Conservation (phyloP, 1,284 basidiomycete genomes). For the Pascua guehoae region DNA sequence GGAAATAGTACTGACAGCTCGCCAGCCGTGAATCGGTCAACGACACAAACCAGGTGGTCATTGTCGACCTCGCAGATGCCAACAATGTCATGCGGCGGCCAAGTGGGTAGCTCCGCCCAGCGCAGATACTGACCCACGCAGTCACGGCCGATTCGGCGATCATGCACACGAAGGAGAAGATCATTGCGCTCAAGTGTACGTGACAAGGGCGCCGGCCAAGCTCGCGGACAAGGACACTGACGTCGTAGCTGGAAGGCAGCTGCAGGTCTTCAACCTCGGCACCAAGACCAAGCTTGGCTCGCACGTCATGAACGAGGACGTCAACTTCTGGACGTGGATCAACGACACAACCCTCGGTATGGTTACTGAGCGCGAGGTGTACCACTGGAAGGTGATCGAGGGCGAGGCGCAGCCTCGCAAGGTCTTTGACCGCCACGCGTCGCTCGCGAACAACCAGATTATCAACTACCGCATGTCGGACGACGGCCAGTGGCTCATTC, state of each 20-base stretch:
- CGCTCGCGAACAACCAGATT: constrained; percentile 91
- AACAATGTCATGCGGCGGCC: constrained; percentile 95
- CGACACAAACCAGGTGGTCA: constrained; percentile 93
- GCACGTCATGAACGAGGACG: constrained; percentile 88
- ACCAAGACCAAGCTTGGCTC: constrained; percentile 97
- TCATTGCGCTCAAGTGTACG: constrained; percentile 89
- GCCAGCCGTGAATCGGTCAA: constrained; percentile 43
- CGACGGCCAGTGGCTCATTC: constrained; percentile 96
- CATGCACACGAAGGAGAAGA: constrained; percentile 97
- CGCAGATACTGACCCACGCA: constrained; percentile 16
- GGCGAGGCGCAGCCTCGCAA: constrained; percentile 44
- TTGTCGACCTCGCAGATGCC: constrained; percentile 90
- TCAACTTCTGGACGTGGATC: constrained; percentile 99
- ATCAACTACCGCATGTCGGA: constrained; percentile 93
- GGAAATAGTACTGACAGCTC: background rate
- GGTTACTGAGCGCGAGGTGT: constrained; percentile 91
- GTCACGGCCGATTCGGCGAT: constrained; percentile 96
- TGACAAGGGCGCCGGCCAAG: constrained; percentile 21
- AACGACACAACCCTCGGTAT: constrained; percentile 85
- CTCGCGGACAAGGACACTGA: constrained; percentile 8
- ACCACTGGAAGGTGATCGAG: constrained; percentile 75
- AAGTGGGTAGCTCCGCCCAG: constrained; percentile 48
- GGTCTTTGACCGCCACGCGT: constrained; percentile 92
- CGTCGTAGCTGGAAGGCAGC: constrained; percentile 74
- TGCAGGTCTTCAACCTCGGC: constrained; percentile 98